Conservation (phyloP, 2,329 filamentous ascomycete species). For the Rutstroemia sydowiana region DNA sequence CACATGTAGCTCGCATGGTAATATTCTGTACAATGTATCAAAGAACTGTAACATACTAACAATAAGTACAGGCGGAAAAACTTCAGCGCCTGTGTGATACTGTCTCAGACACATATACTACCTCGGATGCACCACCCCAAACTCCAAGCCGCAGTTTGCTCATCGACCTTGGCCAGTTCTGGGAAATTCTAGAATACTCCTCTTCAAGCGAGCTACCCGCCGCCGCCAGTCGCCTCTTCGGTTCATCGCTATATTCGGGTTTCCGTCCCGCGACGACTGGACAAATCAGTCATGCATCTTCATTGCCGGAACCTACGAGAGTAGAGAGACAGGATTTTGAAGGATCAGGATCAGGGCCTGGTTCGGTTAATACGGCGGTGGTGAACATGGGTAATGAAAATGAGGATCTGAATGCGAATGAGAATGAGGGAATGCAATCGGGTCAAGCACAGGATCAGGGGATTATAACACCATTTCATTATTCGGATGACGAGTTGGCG, state of each 20-base stretch:
- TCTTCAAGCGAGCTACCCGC: constrained; percentile 33
- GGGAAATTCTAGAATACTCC: constrained; percentile 42
- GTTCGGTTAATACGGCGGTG: constrained; percentile 22
- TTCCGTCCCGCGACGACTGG: constrained; percentile 22
- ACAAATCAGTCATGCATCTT: constrained; percentile 37
- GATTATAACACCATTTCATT: constrained; percentile 14
- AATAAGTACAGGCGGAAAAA: constrained; percentile 32
- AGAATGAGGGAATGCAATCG: not conserved
- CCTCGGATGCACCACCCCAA: constrained; percentile 19
- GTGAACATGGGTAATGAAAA: not conserved
- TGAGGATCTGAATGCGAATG: no score
- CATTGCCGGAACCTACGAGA: constrained; percentile 37
- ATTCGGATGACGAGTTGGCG: constrained; percentile 36
- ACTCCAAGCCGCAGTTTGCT: constrained; percentile 32
- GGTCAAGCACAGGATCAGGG: constrained; percentile 14
- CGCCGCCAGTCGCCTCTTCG: constrained; percentile 35
- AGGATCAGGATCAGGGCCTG: constrained; percentile 14
- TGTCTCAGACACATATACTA: constrained; percentile 37
- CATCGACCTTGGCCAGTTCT: constrained; percentile 40
- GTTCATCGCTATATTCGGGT: constrained; percentile 32
- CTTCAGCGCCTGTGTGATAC: constrained; percentile 37
- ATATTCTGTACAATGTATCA: constrained; percentile 4
- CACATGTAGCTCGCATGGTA: constrained; percentile 38
- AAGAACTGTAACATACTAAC: not conserved
- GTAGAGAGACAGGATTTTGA: constrained; percentile 25